Percentiles rank a stretch among this genome's conserved stretches.
These are phyloP conservation scores for Hyaloperonospora brassicae DNA, from an alignment of 352 stramenopile species.

Conservation along the genomic window DNA sequence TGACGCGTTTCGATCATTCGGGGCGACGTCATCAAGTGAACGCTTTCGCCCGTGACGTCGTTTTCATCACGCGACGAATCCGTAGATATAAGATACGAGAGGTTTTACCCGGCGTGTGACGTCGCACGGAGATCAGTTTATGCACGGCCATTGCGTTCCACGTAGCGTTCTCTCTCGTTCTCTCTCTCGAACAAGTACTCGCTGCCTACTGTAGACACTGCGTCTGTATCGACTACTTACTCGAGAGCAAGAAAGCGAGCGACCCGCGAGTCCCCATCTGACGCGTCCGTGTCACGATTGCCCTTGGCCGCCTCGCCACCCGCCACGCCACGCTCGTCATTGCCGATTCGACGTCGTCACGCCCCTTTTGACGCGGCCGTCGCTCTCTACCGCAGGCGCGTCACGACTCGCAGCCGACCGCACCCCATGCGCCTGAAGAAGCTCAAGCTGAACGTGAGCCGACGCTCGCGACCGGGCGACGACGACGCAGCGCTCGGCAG, in stretches of 20 bases:
- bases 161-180: slow-evolving; percentile 1
- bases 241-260: slow-evolving; percentile 7
- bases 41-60: neutral
- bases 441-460: slow-evolving; percentile 57
- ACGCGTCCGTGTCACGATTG: slow-evolving; percentile 17
- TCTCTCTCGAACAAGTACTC: slow-evolving; percentile 3
- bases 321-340: slow-evolving; percentile 20
- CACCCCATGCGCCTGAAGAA: slow-evolving; percentile 72
- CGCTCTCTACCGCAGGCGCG: neutral
- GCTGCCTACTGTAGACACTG: neutral
- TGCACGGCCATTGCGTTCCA: slow-evolving; percentile 12
- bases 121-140: slow-evolving; percentile 10
- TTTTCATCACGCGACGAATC: neutral
- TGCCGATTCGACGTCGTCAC: slow-evolving; percentile 18
- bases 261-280: slow-evolving; percentile 13
- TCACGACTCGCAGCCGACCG: neutral
- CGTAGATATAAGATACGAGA: too few relatives aligned
- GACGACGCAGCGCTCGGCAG: slow-evolving; percentile 32
- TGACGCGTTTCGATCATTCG: slow-evolving; percentile 13
- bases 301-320: slow-evolving; percentile 12
- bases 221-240: neutral
- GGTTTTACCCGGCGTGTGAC: neutral
- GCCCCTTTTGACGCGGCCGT: neutral
- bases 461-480: slow-evolving; percentile 55
- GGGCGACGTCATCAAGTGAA: slow-evolving; percentile 10